Evolutionary conservation across 169 alveolate genomes (phyloP), one percentile per base, ranked within the genome.

Genomic region (Plasmodium vinckei): DNA sequence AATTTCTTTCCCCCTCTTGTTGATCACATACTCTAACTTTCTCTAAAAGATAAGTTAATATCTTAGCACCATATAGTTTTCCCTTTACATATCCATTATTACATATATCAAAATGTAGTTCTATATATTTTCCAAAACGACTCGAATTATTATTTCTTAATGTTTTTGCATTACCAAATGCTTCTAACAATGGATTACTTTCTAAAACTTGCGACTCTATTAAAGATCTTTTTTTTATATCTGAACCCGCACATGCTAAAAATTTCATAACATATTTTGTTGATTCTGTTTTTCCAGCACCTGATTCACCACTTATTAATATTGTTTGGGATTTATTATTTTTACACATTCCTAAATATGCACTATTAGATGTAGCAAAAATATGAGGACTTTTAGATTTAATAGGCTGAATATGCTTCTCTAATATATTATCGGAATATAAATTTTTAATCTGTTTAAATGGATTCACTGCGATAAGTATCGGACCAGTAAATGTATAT

Each of bases 231-330:
- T 87, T 89, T 56, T 88, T 89, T 17, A 87, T 61, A 27, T 92
- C 94, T 13, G 96, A 92, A 15, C 98, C 98, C 9, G 97, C 97
- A 56, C 91, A 71, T 9, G 99, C 99, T 75, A 98, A 93, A 92
- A 96, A 98, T 61, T 97, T 97, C 97, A 98, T 94, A 23, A 98
- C 99, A 61, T 96, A 97, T 91, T 98, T 98, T 9, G 99, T 98
- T 60, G 99, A 97, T 94, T 98, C 99, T 9, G 99, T 98, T 94
- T 98, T 98, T 4, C 99, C 99, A 12, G 99, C 99, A 3, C 99
- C 99, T 49, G 99, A 95, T 92, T 98, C 99, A 0, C 99, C 99
- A 12, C 99, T 95, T 71, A 99, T 98, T 47, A 99, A 96, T 17
- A 99, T 96, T 33, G 99, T 96, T 84, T 98, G 97, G 63, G 96